Conservation (phyloP, 2,329 filamentous ascomycete genomes). For the Dactylellina sp. region DNA sequence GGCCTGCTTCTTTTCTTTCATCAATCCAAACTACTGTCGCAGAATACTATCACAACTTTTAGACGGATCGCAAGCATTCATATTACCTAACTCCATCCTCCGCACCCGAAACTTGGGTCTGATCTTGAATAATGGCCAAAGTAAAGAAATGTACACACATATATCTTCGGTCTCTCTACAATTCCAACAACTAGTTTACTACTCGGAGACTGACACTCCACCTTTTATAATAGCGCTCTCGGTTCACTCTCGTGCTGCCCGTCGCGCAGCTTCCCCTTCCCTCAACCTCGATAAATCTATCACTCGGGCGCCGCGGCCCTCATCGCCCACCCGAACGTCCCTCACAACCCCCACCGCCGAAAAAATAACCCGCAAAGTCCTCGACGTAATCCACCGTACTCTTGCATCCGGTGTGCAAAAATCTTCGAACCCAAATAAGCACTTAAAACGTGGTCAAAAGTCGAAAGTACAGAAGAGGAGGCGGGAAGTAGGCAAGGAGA, state of each 20-base stretch:
- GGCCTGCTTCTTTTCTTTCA: background rate
- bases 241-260: slow-evolving; percentile 77
- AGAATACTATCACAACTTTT: background rate
- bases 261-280: slow-evolving; percentile 77
- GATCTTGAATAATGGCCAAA: slow-evolving; percentile 42
- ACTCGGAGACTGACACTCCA: slow-evolving; percentile 5
- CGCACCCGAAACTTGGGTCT: no score
- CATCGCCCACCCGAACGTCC: slow-evolving; percentile 61
- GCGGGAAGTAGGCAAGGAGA: slow-evolving; percentile 47
- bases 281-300: slow-evolving; percentile 79
- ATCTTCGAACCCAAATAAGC: slow-evolving; percentile 32
- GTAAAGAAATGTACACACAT: slow-evolving; percentile 42
- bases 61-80: background rate
- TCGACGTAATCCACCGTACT: slow-evolving; percentile 54
- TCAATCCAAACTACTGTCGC: background rate
- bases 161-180: background rate
- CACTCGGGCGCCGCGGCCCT: slow-evolving; percentile 67
- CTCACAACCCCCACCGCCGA: slow-evolving; percentile 59
- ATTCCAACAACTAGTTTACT: background rate
- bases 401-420: slow-evolving; percentile 44
- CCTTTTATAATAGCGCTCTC: slow-evolving; percentile 25
- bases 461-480: slow-evolving; percentile 51
- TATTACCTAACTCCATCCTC: background rate
- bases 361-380: slow-evolving; percentile 54
- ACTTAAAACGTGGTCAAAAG: slow-evolving; percentile 39